Evolutionary conservation across 345 rosid species (phyloP).

Genomic region (Kernera saxatilis): DNA sequence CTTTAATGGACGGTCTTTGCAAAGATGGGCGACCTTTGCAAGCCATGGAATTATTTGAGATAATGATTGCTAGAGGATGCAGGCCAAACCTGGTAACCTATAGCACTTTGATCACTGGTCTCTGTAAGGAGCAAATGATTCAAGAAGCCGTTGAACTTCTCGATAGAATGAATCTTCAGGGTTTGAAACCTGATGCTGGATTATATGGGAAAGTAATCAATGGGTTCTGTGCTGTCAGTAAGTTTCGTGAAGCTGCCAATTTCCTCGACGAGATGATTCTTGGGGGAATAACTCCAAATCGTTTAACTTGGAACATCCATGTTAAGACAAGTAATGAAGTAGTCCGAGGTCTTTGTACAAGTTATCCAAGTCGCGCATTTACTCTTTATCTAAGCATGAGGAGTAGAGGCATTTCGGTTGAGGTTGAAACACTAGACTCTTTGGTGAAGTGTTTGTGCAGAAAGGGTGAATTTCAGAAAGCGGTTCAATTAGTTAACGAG

Average conservation of each 20-base stretch:
- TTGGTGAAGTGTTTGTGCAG: conserved; percentile 49
- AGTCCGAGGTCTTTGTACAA: conserved; percentile 51
- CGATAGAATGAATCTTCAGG: conserved; percentile 90
- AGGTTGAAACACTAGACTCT: conserved; percentile 35
- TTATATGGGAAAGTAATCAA: conserved; percentile 65
- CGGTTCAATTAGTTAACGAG: conserved; percentile 53
- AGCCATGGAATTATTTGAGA: conserved; percentile 60
- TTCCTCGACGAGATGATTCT: conserved; percentile 84
- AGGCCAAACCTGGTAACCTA: conserved; percentile 69
- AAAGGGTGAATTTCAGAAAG: conserved; percentile 60
- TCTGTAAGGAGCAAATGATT: conserved; percentile 68
- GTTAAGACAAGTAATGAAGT: conserved; percentile 58
- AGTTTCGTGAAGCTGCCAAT: conserved; percentile 76
- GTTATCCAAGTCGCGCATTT: conserved; percentile 46
- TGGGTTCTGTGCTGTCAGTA: conserved; percentile 47
- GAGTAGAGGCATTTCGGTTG: conserved; percentile 59
- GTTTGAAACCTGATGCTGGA: conserved; percentile 81
- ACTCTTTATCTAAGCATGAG: conserved; percentile 60
- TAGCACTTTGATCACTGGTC: conserved; percentile 62
- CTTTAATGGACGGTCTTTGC: conserved; percentile 85
- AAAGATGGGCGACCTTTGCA: conserved; percentile 50
- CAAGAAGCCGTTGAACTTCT: conserved; percentile 64
- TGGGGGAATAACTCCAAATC: conserved; percentile 52
- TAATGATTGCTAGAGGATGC: conserved; percentile 51
- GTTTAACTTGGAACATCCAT: conserved; percentile 72